Conservation (phyloP, 345 rosid genomes). For the Psidium guajava region DNA sequence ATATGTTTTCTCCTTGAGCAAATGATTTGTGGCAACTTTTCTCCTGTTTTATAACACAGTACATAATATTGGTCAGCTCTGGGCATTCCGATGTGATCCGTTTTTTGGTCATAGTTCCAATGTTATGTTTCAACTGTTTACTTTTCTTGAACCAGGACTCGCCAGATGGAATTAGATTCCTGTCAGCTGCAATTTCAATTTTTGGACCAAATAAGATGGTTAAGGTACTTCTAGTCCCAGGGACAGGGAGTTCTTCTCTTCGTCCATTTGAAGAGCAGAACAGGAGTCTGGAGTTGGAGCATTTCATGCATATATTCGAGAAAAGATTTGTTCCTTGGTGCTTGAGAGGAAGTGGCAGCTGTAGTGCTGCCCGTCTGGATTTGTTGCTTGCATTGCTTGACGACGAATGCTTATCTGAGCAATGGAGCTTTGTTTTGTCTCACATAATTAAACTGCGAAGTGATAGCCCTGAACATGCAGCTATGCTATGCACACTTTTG, state of each 20-base stretch:
- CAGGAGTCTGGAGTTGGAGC: conserved; percentile 24
- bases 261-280: conserved; percentile 17
- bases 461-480: conserved; percentile 23
- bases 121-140: not conserved
- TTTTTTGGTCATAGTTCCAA: not conserved
- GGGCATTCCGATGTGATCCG: not conserved
- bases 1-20: not conserved
- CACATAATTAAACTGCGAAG: conserved; percentile 30
- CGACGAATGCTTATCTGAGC: conserved; percentile 64
- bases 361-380: conserved; percentile 48
- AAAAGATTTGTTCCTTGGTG: conserved; percentile 88
- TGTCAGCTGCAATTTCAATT: conserved; percentile 52
- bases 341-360: conserved; percentile 35
- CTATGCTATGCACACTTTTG: conserved; percentile 47
- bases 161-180: conserved; percentile 56
- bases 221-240: conserved; percentile 12
- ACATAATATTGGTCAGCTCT: not conserved
- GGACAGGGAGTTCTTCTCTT: conserved; percentile 9
- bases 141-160: conserved; percentile 42
- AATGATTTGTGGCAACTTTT: not conserved
- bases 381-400: conserved; percentile 65
- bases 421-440: conserved; percentile 54
- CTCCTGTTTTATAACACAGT: not conserved
- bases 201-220: conserved; percentile 69
- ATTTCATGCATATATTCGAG: conserved; percentile 43